Percentiles rank a stretch among this genome's conserved stretches.
Evolutionary conservation across 1,284 basidiomycete species (phyloP).

Genomic region (Papiliotrema laurentii): DNA sequence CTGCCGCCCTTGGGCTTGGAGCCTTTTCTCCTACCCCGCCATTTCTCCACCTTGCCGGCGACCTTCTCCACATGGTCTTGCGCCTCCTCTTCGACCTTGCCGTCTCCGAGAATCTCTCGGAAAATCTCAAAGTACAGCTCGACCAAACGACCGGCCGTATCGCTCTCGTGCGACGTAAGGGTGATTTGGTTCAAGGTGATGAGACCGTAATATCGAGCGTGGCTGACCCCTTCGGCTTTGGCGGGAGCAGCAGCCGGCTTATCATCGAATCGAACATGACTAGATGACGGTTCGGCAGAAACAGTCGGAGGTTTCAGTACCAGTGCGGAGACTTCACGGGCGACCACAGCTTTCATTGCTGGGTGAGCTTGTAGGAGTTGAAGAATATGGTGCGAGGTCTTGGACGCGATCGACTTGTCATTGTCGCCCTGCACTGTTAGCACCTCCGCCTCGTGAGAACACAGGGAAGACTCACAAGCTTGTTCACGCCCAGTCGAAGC

Average conservation of each 20-base stretch:
- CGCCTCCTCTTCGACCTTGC: constrained; percentile 34
- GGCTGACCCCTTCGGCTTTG: constrained; percentile 54
- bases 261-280: constrained; percentile 48
- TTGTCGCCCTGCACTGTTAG: constrained; percentile 69
- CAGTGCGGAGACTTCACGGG: constrained; percentile 78
- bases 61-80: constrained; percentile 46
- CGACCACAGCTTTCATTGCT: constrained; percentile 85
- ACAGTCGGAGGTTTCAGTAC: constrained; percentile 60
- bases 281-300: constrained; percentile 40
- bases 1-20: constrained; percentile 41
- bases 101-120: constrained; percentile 71
- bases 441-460: background rate
- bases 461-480: constrained; percentile 59
- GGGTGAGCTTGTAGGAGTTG: constrained; percentile 88
- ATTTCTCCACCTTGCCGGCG: constrained; percentile 49
- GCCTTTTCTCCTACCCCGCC: constrained; percentile 45
- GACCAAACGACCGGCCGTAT: constrained; percentile 77
- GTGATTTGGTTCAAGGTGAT: constrained; percentile 95
- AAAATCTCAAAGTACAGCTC: constrained; percentile 96
- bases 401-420: constrained; percentile 81
- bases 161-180: constrained; percentile 65
- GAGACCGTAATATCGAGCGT: constrained; percentile 82
- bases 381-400: constrained; percentile 83
- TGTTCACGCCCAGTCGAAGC: constrained; percentile 86
- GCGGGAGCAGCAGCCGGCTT: constrained; percentile 31